These are phyloP conservation scores for Wallacemonas sp. DNA, from an alignment of 208 protist species.

Conservation along the genomic window DNA sequence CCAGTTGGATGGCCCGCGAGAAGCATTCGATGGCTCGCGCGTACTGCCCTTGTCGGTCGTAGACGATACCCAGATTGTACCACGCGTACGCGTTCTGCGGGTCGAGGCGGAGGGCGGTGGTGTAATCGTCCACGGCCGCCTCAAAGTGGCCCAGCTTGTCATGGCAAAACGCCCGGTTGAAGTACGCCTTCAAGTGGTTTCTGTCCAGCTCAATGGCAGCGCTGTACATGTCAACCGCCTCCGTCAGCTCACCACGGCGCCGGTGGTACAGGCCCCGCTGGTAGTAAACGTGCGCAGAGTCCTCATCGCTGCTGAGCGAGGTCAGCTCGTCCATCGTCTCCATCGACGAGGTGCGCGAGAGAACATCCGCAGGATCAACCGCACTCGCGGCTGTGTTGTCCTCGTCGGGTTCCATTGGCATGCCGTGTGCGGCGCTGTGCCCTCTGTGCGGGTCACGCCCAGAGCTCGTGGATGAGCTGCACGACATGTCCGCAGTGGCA, in stretches of 20 bases:
- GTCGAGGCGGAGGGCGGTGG: conserved; percentile 61
- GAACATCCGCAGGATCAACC: not conserved
- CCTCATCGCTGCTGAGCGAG: conserved; percentile 8
- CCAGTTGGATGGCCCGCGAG: conserved; percentile 64
- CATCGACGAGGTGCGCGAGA: conserved; percentile 7
- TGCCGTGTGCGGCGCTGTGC: not conserved
- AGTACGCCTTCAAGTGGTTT: conserved; percentile 85
- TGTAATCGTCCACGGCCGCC: conserved; percentile 79
- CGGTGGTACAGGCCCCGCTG: conserved; percentile 69
- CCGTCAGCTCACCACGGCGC: conserved; percentile 60
- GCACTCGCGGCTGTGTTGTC: conserved; percentile 1
- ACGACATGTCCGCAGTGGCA: conserved; percentile 1
- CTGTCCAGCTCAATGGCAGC: conserved; percentile 68
- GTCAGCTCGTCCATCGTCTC: not conserved
- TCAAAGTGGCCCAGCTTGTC: conserved; percentile 66
- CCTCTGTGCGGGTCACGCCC: not conserved
- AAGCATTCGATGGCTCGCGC: conserved; percentile 67
- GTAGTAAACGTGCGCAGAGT: conserved; percentile 59
- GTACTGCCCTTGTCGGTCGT: conserved; percentile 63
- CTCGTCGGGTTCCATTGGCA: not conserved
- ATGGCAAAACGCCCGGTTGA: conserved; percentile 89
- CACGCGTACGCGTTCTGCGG: conserved; percentile 81
- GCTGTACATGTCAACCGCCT: conserved; percentile 84
- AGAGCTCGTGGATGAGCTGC: conserved; percentile 1
- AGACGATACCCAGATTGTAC: conserved; percentile 90